phyloP scores from a whole-genome alignment of 2,329 filamentous ascomycete genomes.

The Cadophora luteo-olivacea region DNA sequence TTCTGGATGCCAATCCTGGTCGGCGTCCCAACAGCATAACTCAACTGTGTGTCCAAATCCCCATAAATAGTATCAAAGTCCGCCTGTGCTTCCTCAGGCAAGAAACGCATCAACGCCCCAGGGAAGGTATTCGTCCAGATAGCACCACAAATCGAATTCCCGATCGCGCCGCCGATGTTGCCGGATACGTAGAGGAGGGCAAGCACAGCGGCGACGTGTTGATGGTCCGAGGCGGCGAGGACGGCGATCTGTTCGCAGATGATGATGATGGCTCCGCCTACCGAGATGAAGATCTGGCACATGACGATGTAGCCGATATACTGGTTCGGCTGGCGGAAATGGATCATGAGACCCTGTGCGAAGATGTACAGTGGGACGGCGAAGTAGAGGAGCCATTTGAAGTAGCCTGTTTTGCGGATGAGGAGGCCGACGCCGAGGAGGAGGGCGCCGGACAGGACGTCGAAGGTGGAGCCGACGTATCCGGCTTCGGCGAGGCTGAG shows the following conservation, averaged over 20 bases:
- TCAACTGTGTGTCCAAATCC: conserved; percentile 57
- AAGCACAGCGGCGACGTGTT: conserved; percentile 48
- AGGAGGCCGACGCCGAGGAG: conserved; percentile 59
- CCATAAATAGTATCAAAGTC: conserved; percentile 58
- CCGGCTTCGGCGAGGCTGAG: conserved; percentile 38
- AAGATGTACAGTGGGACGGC: conserved; percentile 21
- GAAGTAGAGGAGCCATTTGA: conserved; percentile 33
- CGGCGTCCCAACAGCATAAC: conserved; percentile 55
- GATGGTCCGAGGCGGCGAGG: conserved; percentile 63
- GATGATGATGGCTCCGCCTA: conserved; percentile 61
- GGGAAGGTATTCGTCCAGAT: conserved; percentile 70
- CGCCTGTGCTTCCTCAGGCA: conserved; percentile 51
- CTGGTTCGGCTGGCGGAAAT: conserved; percentile 59
- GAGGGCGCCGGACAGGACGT: conserved; percentile 63
- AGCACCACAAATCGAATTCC: conserved; percentile 64
- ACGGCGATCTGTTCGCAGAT: conserved; percentile 65
- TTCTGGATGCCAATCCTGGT: conserved; percentile 58
- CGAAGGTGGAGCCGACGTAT: conserved; percentile 46
- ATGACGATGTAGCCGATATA: conserved; percentile 61
- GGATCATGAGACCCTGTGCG: conserved; percentile 57
- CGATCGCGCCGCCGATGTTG: conserved; percentile 65
- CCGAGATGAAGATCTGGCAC: conserved; percentile 65
- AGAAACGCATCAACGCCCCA: conserved; percentile 54
- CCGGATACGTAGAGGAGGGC: conserved; percentile 47
- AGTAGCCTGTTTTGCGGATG: conserved; percentile 39